Base-by-base conservation (phyloP, 352 stramenopile genomes). In the Globisporangium nodosum region DNA sequence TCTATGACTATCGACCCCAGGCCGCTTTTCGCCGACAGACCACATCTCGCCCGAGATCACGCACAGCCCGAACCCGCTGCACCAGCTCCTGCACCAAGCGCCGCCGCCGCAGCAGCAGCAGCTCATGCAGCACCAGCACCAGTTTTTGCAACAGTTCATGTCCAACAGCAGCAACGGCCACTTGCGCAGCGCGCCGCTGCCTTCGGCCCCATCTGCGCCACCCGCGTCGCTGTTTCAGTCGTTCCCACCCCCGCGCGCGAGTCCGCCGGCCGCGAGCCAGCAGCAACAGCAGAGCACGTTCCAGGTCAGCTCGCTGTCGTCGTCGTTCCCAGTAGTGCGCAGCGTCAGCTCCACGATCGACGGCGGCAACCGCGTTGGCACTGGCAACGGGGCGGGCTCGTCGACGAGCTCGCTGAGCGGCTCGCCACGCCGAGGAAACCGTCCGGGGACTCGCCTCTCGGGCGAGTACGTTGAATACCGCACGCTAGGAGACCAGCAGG, bases 31-130 rank as follows among this genome's bases (percentile, higher is more conserved):
- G 47, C 68, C 76, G 53, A 66, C 73, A 0, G 78, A 87, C 52
- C 69, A 84, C 56, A 64, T 78, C 13, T 82, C 76, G 39, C 81
- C 78, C 2, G 78, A 90, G 56, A 70, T 88, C 52, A 88, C 81
- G 56, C 81, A 87, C 47, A 83, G 73, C 45, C 71, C 70, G 18
- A 81, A 88, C 54, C 74, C 78, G 31, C 47, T 90, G 68, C 78
- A 88, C 56, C 76, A 85, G 54, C 58, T 90, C 20, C 69, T 88
- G 52, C 77, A 87, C 49, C 78, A 78, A 46, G 73, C 79, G 9
- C 73, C 77, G 37, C 71, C 75, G 16, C 66, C 58, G 31, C 68
- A 50, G 12, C 56, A 56, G 20, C 63, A 60, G 49, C 66, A 73
- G 24, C 64, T 43, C 37, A 11, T 43, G 37, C 37, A 43, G 37